Base-by-base conservation (phyloP, 2,329 filamentous ascomycete genomes). In the Penicillium sclerotigenum region DNA sequence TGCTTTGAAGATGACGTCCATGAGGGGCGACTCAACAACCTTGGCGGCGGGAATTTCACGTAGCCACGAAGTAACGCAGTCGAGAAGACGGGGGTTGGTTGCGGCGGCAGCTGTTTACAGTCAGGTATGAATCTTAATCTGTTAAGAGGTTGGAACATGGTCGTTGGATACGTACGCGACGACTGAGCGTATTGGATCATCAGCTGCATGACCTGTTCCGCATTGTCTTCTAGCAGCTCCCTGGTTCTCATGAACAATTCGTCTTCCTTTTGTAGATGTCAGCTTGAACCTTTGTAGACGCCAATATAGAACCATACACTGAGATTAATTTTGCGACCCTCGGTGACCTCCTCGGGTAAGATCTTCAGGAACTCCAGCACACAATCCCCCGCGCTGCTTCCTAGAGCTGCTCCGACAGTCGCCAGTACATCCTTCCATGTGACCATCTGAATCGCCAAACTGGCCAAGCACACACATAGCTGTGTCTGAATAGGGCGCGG, bases 261-360 rank as follows among this genome's bases (percentile, higher is more conserved):
- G 80, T 97, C 92, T 89, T 99, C 94, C 92, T 96, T 24, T 51
- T 8, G 18, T 18, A n/a, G 1, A 22, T 20, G 29, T 55, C 18
- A 55, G 52, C 18, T 28, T 42, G 9, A 24, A 14, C 14, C 4
- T 33, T 52, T 46, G 37, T 55, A 18, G 22, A 51, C 10, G n/a
- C 7, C 14, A 26, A 9, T 20, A 29, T 9, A 13, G n/a, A 47
- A 83, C 93, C 91, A 81, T 94, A 96, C 92, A 85, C 91, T 92
- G 79, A 99, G 84, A 83, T 91, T 96, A 83, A 99, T 97, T 81
- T 97, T 99, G 79, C 94, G 91, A 79, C 94, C 94, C 83, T 99
- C 93, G 67, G 90, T 97, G 71, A 99, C 94, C 83, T 99, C 94
- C 81, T 99, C 94, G 54, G 94, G 94, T 64, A 99, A 86, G 68